Evolutionary conservation across 805 yeast species (phyloP).

Genomic region (Tetrapisispora namnaoensis): DNA sequence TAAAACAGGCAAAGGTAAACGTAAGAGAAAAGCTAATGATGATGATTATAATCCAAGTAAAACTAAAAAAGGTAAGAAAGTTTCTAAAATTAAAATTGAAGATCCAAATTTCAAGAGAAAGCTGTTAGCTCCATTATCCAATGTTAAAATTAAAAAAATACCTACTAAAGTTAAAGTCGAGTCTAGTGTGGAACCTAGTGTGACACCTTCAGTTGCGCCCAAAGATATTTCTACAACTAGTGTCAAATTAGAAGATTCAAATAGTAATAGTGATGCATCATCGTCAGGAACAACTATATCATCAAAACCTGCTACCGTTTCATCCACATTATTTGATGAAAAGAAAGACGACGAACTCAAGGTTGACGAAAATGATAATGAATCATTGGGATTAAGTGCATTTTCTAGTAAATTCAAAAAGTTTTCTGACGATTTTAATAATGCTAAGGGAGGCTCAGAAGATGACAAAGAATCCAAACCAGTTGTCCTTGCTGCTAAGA

Average conservation of each 20-base stretch:
- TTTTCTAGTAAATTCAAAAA: slow-evolving; percentile 27
- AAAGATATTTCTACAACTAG: background rate
- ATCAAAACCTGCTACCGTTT: background rate
- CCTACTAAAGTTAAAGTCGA: slow-evolving; percentile 3
- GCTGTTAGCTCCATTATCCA: slow-evolving; percentile 19
- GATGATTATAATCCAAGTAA: slow-evolving; percentile 22
- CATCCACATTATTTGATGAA: slow-evolving; percentile 16
- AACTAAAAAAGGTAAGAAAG: slow-evolving; percentile 14
- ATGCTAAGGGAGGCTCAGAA: slow-evolving; percentile 2
- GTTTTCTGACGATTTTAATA: slow-evolving; percentile 23
- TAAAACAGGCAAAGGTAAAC: slow-evolving; percentile 30
- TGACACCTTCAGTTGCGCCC: slow-evolving; percentile 1
- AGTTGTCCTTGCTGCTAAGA: background rate
- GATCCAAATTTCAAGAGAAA: slow-evolving; percentile 22
- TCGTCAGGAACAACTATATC: background rate
- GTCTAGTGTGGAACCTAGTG: slow-evolving; percentile 1
- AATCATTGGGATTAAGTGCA: slow-evolving; percentile 13
- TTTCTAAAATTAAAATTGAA: slow-evolving; percentile 19
- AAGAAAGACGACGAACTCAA: slow-evolving; percentile 5
- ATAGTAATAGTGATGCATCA: background rate
- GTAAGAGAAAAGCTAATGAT: slow-evolving; percentile 19
- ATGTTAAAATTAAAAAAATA: slow-evolving; percentile 17
- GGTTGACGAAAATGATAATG: slow-evolving; percentile 6
- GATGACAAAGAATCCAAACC: slow-evolving; percentile 2
- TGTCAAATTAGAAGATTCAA: slow-evolving; percentile 4